A percentile compares a stretch with the other conserved stretches of the same genome.
These are phyloP conservation scores for Leishmania amazonensis DNA, from an alignment of 208 protist species.

Conservation along the genomic window DNA sequence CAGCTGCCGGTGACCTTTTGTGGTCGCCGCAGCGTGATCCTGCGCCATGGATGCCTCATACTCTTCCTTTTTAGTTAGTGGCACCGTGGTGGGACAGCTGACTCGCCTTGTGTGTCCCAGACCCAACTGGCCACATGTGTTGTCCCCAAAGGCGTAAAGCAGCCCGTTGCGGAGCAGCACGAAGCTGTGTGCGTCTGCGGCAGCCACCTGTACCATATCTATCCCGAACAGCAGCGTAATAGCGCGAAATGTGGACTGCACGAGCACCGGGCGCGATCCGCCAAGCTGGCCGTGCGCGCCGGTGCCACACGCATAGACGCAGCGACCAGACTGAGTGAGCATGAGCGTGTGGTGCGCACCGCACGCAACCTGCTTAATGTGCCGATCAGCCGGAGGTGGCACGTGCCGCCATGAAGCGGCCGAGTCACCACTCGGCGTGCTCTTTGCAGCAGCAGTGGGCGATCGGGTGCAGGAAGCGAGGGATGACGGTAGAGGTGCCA, in stretches of 20 bases:
- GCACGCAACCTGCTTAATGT: slow-evolving; percentile 60
- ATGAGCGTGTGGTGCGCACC: slow-evolving; percentile 78
- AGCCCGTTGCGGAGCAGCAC: slow-evolving; percentile 73
- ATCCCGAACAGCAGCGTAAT: slow-evolving; percentile 79
- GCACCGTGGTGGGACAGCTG: slow-evolving; percentile 15
- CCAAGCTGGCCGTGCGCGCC: slow-evolving; percentile 73
- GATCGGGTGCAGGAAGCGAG: not conserved
- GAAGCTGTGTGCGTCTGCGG: slow-evolving; percentile 78
- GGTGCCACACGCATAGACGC: slow-evolving; percentile 78
- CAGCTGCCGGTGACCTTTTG: slow-evolving; percentile 14
- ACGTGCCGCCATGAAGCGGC: slow-evolving; percentile 2
- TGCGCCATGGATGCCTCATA: not conserved
- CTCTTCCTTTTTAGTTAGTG: slow-evolving; percentile 1
- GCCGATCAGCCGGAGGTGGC: slow-evolving; percentile 24
- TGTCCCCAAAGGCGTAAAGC: slow-evolving; percentile 83
- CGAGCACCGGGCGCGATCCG: slow-evolving; percentile 35
- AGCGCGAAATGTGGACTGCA: slow-evolving; percentile 71
- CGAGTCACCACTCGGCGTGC: not conserved
- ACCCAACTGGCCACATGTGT: slow-evolving; percentile 79
- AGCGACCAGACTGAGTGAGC: slow-evolving; percentile 34
- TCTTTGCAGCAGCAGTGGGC: not conserved
- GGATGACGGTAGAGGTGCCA: slow-evolving; percentile 12
- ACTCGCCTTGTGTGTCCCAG: slow-evolving; percentile 58
- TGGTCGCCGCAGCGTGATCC: not conserved
- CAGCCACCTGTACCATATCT: slow-evolving; percentile 54